Evolutionary conservation across 139 green algal species (phyloP), one percentile per base, ranked within the genome.

Genomic region (Ettlia oleoabundans): DNA sequence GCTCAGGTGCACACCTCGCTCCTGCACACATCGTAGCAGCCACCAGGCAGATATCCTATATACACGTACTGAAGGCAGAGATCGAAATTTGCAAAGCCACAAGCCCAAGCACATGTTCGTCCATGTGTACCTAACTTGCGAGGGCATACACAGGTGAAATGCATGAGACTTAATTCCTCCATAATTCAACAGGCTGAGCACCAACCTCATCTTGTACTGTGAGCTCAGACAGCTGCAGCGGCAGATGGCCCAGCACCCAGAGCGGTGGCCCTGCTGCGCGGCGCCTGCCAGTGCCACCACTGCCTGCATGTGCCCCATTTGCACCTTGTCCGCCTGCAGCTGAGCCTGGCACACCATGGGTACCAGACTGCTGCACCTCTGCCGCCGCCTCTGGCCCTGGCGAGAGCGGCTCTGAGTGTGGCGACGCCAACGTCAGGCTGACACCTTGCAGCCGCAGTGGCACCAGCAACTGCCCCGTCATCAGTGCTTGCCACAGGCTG

Each of bases 401-500:
- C 18, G 67, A 22, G 32, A 32, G 22, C 24, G 10, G 37, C 35
- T 30, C 18, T 10, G 24, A 32, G 13, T 24, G n/a, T 26, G 75
- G 10, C 2, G 75, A 24, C 1, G 77, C 77, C 64, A 82, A 63
- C 13, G n/a, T 40, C n/a, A 82, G 33, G 63, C 33, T 37, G 32
- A 82, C 43, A 2, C 77, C 64, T 1, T 37, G 64, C 63, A 82
- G 42, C 37, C 35, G 72, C 42, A 82, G 28, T 0, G 77, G 77
- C 47, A 82, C 33, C 26, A 71, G 63, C 64, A 82, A 43, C 43
- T 71, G 47, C 19, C 77, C 77, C 21, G 41, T 26, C 5, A 82
- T 32, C 24, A 82, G 30, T 24, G 77, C 64, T 43, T 82, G 77
- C 64, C 42, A 82, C 9, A 58, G 51, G 62, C 19, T 47, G 43